These are phyloP conservation scores for Pisolithus microcarpus DNA, from an alignment of 768 basidiomycete species.

Conservation along the genomic window DNA sequence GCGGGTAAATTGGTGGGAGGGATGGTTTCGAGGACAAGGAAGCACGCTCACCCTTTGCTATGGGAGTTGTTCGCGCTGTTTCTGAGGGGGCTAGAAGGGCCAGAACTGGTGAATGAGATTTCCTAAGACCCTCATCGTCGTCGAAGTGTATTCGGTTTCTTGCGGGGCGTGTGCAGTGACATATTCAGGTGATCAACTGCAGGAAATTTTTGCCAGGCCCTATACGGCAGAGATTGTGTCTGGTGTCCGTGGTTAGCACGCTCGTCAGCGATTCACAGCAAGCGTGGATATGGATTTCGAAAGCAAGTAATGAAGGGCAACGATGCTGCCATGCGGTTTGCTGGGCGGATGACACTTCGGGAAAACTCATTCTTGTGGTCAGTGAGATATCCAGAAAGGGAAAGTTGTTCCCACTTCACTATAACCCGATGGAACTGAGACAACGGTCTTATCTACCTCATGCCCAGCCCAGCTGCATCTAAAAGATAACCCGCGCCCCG, in stretches of 20 bases:
- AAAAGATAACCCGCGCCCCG: too few relatives aligned
- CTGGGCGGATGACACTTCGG: too few relatives aligned
- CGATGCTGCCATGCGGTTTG: background rate
- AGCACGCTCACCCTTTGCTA: conserved; percentile 58
- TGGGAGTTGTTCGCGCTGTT: conserved; percentile 71
- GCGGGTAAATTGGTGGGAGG: background rate
- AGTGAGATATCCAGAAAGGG: background rate
- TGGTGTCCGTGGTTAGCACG: background rate
- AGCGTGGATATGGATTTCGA: background rate
- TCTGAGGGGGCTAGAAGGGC: conserved; percentile 36
- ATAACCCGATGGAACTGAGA: too few relatives aligned
- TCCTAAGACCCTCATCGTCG: conserved; percentile 12
- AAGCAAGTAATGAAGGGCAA: background rate
- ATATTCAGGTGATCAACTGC: conserved; percentile 4
- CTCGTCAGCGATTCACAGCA: background rate
- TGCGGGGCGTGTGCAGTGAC: conserved; percentile 19
- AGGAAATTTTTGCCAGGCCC: background rate
- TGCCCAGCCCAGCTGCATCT: too few relatives aligned
- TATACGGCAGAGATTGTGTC: background rate
- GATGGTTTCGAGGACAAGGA: background rate
- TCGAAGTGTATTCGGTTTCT: conserved; percentile 19
- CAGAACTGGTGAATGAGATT: conserved; percentile 1
- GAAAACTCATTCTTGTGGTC: background rate
- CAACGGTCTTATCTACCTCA: too few relatives aligned
- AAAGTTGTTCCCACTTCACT: background rate